Evolutionary conservation across 108 stramenopile genomes (phyloP), one percentile per base, ranked within the genome.

Genomic region (Cyclotella cryptica): DNA sequence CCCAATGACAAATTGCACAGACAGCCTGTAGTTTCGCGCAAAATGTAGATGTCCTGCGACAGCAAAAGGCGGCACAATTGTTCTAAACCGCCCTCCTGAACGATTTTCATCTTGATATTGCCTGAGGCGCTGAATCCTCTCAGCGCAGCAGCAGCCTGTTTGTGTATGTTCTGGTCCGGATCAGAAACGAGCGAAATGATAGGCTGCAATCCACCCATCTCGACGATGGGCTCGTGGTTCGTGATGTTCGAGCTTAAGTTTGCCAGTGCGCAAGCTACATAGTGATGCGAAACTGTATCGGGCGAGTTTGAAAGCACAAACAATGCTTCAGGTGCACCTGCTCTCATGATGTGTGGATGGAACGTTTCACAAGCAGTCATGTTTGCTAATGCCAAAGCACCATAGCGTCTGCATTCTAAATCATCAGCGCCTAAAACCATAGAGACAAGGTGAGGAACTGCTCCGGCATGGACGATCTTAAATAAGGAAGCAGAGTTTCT

Each of bases 21-120:
- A 10, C 90, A 89, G 11, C 90, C 91, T 26, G 84, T 89, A 15
- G 85, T 86, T 53, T 96, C 92, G 8, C 91, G 78, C 12, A 92
- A 81, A 39, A 93, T 88, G 51, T 92, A 88, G 26, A 79, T 84
- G 57, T 96, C 92, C 17, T 92, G 75, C 14, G 89, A 90, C 22
- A 67, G 49, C 26, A 96, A 82, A 0, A 96, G 87, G 43, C 87
- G 88, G 15, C 77, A 77, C 9, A 96, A 74, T 29, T 92, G 92
- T 54, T 90, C 89, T 29, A 96, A 79, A 12, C 92, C 92, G 18
- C 93, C 95, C 67, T 94, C 93, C 59, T 96, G 90, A 0, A 93
- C 95, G 41, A 93, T 86, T 65, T 93, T 91, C 77, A 88, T 85
- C 69, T 90, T 91, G 73, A 90, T 82, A 21, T 78, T 81, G 35